Evolutionary conservation across 805 yeast species (phyloP).

Genomic region (Ogataea philodendri): DNA sequence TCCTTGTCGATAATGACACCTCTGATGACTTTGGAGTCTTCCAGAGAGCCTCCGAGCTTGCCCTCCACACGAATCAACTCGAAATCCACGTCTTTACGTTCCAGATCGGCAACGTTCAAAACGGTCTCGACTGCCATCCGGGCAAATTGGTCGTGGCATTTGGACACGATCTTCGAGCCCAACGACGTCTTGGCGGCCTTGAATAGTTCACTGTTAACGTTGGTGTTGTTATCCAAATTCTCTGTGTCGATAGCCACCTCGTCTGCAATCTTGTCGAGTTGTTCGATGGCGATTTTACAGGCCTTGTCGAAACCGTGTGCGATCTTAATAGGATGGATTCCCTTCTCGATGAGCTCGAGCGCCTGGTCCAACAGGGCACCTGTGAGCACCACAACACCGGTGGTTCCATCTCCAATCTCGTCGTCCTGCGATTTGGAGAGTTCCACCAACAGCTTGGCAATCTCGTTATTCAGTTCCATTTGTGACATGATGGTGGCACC

Average conservation of each 20-base stretch:
- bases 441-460: conserved; percentile 93
- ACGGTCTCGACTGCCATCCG: conserved; percentile 97
- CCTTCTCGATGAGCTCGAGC: conserved; percentile 87
- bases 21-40: conserved; percentile 77
- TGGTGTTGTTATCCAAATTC: conserved; percentile 28
- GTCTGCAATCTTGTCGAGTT: conserved; percentile 63
- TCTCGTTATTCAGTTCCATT: conserved; percentile 94
- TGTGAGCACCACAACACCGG: conserved; percentile 97
- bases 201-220: conserved; percentile 55
- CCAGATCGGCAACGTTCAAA: conserved; percentile 84
- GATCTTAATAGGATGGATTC: conserved; percentile 94
- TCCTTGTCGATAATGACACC: conserved; percentile 97
- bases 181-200: conserved; percentile 93
- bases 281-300: conserved; percentile 81
- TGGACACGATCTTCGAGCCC: conserved; percentile 94
- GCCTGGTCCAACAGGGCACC: conserved; percentile 95
- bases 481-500: conserved; percentile 96
- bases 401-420: conserved; percentile 98
- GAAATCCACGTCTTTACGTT: conserved; percentile 93
- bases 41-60: conserved; percentile 90
- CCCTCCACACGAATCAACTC: conserved; percentile 95
- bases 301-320: conserved; percentile 98
- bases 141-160: conserved; percentile 90
- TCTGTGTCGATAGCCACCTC: conserved; percentile 35
- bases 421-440: conserved; percentile 94